Evolutionary conservation across 2,329 filamentous ascomycete species (phyloP), one percentile per base, ranked within the genome.

Genomic region (Stemphylium vesicarium): DNA sequence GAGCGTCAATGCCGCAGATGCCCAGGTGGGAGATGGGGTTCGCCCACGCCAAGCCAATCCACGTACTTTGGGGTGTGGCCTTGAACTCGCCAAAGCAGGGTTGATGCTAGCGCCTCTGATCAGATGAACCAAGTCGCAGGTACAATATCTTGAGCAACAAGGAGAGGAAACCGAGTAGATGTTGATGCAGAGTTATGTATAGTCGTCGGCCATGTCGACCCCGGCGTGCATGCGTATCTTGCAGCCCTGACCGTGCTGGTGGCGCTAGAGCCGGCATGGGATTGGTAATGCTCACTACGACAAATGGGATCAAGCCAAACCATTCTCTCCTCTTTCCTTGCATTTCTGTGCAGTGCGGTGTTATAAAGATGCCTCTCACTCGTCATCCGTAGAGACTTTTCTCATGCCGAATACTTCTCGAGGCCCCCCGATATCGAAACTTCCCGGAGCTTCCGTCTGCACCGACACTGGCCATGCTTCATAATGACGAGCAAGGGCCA

Each of bases 31-130:
- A 70, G 69, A 29, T 65, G 64, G 57, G 66, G 57, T 66, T 69
- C 66, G 64, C 68, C 65, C 54, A 52, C 62, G 71, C 72, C 71
- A 74, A 75, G 72, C 59, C 51, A 64, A 67, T 24, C 40, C 48
- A 56, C 41, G 49, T 20, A 29, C 48, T 42, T 41, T 70, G 65
- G 66, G 64, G 60, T 71, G 69, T 73, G 72, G 64, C 69, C 64
- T 62, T 59, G 58, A 46, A 60, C 58, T 63, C 63, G 64, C 68
- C 62, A 67, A 65, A 63, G 40, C 54, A 57, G 56, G 32, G 52
- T 44, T 57, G 50, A 59, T 56, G 37, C 56, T 49, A 50, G 64
- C 43, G 47, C 60, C 62, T 57, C 33, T 40, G 39, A 35, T 18
- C 15, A 50, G 32, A 33, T 22, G 44, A 18, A 39, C 50, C 13